Percentiles rank a stretch among this genome's conserved stretches.
Evolutionary conservation across 1,284 basidiomycete genomes (phyloP).

Genomic region (Veloboletus limbatus): DNA sequence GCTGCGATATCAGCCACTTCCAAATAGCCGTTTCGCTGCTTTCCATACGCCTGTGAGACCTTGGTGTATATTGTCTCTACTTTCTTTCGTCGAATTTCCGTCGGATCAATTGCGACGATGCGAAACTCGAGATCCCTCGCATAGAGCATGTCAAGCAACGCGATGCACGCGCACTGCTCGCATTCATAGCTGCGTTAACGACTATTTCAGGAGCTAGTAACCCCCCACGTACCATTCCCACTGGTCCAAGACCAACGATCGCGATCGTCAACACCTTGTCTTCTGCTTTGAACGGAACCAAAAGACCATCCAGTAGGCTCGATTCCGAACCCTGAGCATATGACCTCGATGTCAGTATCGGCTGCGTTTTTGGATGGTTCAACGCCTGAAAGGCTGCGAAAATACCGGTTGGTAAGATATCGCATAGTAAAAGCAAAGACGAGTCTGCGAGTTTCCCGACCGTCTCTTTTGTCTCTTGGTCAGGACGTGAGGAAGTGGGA

Average conservation of each 20-base stretch:
- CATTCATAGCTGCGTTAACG: constrained; percentile 1
- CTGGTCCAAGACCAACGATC: constrained; percentile 72
- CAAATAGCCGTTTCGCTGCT: constrained; percentile 40
- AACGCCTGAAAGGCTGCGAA: constrained; percentile 74
- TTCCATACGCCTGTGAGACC: constrained; percentile 45
- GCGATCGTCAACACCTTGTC: constrained; percentile 57
- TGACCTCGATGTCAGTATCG: constrained; percentile 51
- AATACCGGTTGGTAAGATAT: constrained; percentile 76
- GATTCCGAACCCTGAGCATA: constrained; percentile 50
- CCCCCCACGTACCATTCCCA: constrained; percentile 54
- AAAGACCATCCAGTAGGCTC: constrained; percentile 21
- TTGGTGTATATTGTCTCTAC: constrained; percentile 51
- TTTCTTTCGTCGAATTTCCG: constrained; percentile 54
- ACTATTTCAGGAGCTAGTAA: background rate
- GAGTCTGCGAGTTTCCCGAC: constrained; percentile 49
- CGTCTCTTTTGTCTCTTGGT: constrained; percentile 34
- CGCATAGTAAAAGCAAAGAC: constrained; percentile 72
- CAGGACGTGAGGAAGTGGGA: constrained; percentile 33
- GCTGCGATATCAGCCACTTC: constrained; percentile 50
- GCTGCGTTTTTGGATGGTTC: constrained; percentile 65
- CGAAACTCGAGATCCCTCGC: constrained; percentile 45
- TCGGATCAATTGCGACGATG: constrained; percentile 63
- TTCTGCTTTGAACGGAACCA: constrained; percentile 35
- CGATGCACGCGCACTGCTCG: constrained; percentile 54
- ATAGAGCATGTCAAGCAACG: constrained; percentile 60